Percentiles rank a stretch among this genome's conserved stretches.
Evolutionary conservation across 73 alveolate species (phyloP).

Genomic region (Uronychia setigera): DNA sequence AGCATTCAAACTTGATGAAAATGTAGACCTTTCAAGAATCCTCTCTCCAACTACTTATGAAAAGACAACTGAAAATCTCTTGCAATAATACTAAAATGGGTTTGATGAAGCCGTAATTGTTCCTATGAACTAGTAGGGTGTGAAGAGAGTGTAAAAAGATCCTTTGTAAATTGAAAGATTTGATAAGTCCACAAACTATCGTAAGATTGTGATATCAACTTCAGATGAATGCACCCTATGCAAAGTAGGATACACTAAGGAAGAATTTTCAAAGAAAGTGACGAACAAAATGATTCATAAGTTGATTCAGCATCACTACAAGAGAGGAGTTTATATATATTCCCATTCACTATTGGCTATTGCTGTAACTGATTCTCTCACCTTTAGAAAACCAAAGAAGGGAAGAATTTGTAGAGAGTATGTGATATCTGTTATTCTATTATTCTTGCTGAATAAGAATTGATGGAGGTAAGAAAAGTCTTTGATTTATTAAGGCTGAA

Average conservation of each 20-base stretch:
- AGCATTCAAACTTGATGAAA: conserved; percentile 41
- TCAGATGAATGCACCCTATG: conserved; percentile 37
- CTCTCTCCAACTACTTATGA: too few relatives aligned
- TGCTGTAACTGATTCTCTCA: conserved; percentile 20
- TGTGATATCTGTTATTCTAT: conserved; percentile 61
- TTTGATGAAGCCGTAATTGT: too few relatives aligned
- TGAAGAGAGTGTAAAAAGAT: background rate
- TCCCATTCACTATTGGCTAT: background rate
- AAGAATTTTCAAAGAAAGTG: conserved; percentile 18
- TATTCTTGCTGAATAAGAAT: conserved; percentile 59
- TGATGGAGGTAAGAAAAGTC: conserved; percentile 2
- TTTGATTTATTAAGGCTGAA: too few relatives aligned
- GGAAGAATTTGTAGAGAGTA: conserved; percentile 35
- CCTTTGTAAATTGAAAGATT: background rate
- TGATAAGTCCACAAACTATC: background rate
- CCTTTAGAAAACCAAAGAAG: conserved; percentile 30
- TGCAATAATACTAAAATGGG: too few relatives aligned
- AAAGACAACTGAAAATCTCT: too few relatives aligned
- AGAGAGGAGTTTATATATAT: conserved; percentile 44
- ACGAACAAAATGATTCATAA: conserved; percentile 46
- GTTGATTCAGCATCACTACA: conserved; percentile 35
- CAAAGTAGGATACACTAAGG: conserved; percentile 27
- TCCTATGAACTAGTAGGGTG: too few relatives aligned
- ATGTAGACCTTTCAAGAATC: background rate
- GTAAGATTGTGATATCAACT: background rate